Conservation (phyloP, 306 rosid genomes). For the Citrullus amarus region DNA sequence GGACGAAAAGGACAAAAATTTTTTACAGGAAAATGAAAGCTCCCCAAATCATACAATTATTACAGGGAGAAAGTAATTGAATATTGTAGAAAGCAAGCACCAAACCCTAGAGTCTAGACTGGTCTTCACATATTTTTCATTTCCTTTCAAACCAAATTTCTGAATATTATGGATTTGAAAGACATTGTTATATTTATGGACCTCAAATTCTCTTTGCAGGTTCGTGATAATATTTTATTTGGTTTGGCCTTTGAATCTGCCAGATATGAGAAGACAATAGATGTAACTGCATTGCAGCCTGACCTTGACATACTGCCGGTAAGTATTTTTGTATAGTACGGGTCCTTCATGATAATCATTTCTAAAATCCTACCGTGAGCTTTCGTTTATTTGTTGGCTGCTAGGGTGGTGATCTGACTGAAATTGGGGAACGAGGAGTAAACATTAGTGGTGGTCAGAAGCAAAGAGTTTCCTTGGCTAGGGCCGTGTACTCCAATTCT, state of each 20-base stretch:
- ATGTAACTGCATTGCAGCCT: slow-evolving; percentile 32
- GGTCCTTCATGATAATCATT: neutral
- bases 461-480: slow-evolving; percentile 86
- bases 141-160: neutral
- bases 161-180: neutral
- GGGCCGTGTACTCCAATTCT: slow-evolving; percentile 72
- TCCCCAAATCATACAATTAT: neutral
- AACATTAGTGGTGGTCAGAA: slow-evolving; percentile 93
- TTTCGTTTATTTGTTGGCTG: slow-evolving; percentile 7
- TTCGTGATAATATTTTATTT: slow-evolving; percentile 39
- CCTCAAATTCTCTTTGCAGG: slow-evolving; percentile 19
- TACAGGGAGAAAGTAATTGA: neutral
- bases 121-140: neutral
- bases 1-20: neutral
- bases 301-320: slow-evolving; percentile 38
- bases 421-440: slow-evolving; percentile 90
- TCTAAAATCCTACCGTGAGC: neutral
- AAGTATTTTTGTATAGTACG: neutral
- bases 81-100: neutral
- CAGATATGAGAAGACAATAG: slow-evolving; percentile 28
- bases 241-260: slow-evolving; percentile 29
- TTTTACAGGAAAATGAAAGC: neutral
- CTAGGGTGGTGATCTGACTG: slow-evolving; percentile 66
- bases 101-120: neutral
- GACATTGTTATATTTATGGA: neutral